A percentile compares a stretch with the other conserved stretches of the same genome.
Conservation (phyloP, 352 stramenopile species). For the Phytophthora aleatoria region DNA sequence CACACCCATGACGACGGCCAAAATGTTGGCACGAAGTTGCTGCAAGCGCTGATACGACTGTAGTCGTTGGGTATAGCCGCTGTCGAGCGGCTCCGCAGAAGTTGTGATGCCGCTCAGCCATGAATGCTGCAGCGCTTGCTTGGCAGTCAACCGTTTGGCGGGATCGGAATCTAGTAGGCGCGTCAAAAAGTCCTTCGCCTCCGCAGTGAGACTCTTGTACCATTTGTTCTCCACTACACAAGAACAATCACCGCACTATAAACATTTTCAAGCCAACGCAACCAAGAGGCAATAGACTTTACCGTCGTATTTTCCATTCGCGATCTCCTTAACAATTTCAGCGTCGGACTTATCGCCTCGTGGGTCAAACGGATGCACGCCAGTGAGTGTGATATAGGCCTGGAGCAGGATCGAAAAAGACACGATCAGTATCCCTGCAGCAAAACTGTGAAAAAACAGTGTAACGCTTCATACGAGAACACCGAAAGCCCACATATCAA, state of each 20-base stretch:
- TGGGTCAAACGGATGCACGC: constrained; percentile 78
- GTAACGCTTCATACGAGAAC: constrained; percentile 48
- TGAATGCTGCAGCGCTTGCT: constrained; percentile 58
- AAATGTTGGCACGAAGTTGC: constrained; percentile 75
- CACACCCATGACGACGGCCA: constrained; percentile 72
- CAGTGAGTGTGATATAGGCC: constrained; percentile 78
- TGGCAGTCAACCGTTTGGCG: constrained; percentile 54
- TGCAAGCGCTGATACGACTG: constrained; percentile 70
- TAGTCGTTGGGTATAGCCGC: constrained; percentile 57
- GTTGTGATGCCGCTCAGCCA: constrained; percentile 60
- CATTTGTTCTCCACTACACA: constrained; percentile 64
- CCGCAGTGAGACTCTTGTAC: constrained; percentile 59
- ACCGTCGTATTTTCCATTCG: constrained; percentile 67
- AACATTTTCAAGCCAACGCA: neutral
- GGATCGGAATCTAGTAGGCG: constrained; percentile 58
- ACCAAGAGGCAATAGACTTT: neutral
- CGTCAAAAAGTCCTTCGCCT: constrained; percentile 69
- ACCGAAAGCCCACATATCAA: constrained; percentile 86
- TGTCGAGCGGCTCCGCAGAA: constrained; percentile 48
- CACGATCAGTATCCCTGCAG: neutral
- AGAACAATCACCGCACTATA: neutral
- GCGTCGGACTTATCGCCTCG: constrained; percentile 72
- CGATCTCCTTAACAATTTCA: constrained; percentile 69
- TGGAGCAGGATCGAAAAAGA: constrained; percentile 11
- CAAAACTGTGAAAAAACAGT: neutral